These are phyloP conservation scores for Cercospora sp. DNA, from an alignment of 2,329 filamentous ascomycete species.

Conservation along the genomic window DNA sequence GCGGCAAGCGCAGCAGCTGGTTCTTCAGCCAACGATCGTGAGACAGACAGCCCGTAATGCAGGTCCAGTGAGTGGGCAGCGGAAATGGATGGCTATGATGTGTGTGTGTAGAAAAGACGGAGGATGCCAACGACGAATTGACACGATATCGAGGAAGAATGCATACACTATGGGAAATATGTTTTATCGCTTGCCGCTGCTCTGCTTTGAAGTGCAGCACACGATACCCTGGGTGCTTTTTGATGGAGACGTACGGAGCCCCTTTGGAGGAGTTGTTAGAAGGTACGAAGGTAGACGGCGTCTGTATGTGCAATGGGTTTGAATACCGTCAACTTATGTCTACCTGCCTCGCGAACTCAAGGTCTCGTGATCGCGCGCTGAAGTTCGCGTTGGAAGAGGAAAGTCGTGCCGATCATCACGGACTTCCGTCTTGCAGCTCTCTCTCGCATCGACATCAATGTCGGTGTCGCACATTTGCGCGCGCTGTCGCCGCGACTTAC, in stretches of 20 bases:
- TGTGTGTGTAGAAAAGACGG: background rate
- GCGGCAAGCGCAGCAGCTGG: conserved; percentile 67
- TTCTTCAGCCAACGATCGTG: conserved; percentile 63
- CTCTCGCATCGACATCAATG: conserved; percentile 12
- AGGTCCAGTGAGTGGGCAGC: conserved; percentile 1
- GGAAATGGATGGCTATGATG: conserved; percentile 1
- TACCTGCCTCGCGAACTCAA: background rate
- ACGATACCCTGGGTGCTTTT: conserved; percentile 18
- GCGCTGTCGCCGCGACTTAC: conserved; percentile 17
- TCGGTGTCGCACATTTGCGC: conserved; percentile 21
- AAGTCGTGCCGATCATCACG: conserved; percentile 8
- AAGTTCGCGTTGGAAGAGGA: background rate
- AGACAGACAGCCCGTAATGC: background rate
- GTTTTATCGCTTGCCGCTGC: conserved; percentile 16
- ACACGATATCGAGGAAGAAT: conserved; percentile 12
- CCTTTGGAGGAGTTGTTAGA: background rate
- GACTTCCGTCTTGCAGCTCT: conserved; percentile 5
- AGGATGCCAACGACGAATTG: conserved; percentile 2
- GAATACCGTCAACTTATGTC: background rate
- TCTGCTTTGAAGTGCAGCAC: conserved; percentile 10
- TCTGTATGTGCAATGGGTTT: background rate
- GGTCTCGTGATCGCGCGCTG: conserved; percentile 4
- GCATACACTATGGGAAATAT: conserved; percentile 9
- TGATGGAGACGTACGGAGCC: conserved; percentile 1
- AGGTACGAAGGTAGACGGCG: background rate